phyloP scores from a whole-genome alignment of 1,139 yeast species.

The Yamadazyma oceani region DNA sequence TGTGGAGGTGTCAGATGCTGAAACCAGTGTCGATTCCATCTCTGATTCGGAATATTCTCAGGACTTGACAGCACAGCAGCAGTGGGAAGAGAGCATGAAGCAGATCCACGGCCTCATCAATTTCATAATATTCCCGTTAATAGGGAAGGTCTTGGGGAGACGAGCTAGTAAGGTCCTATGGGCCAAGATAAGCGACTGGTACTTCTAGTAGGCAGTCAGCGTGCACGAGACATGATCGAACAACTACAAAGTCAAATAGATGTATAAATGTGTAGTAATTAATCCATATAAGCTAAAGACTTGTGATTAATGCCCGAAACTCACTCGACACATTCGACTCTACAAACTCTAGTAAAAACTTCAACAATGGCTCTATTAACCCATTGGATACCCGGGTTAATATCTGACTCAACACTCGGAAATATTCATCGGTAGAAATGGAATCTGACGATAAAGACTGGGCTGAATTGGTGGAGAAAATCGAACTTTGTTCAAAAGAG shows the following conservation, averaged over 20 bases:
- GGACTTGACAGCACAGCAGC: slow-evolving; percentile 55
- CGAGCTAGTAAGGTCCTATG: slow-evolving; percentile 49
- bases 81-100: slow-evolving; percentile 75
- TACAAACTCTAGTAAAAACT: slow-evolving; percentile 31
- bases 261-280: too few species aligned
- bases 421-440: slow-evolving; percentile 35
- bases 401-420: slow-evolving; percentile 28
- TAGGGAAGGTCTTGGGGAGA: slow-evolving; percentile 74
- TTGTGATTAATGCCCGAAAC: slow-evolving; percentile 28
- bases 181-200: slow-evolving; percentile 35
- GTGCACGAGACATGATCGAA: too few species aligned
- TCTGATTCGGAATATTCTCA: slow-evolving; percentile 11
- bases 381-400: slow-evolving; percentile 34
- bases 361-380: slow-evolving; percentile 40
- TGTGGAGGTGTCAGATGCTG: not conserved
- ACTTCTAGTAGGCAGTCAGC: slow-evolving; percentile 22
- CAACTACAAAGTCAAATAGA: too few species aligned
- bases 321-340: slow-evolving; percentile 30
- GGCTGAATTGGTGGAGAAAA: slow-evolving; percentile 34
- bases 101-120: slow-evolving; percentile 60
- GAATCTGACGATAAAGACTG: slow-evolving; percentile 28
- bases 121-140: slow-evolving; percentile 62
- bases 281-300: too few species aligned
- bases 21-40: not conserved
- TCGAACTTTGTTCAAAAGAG: slow-evolving; percentile 25